Evolutionary conservation across 2,329 filamentous ascomycete genomes (phyloP).

Genomic region (Fusarium paranaense): DNA sequence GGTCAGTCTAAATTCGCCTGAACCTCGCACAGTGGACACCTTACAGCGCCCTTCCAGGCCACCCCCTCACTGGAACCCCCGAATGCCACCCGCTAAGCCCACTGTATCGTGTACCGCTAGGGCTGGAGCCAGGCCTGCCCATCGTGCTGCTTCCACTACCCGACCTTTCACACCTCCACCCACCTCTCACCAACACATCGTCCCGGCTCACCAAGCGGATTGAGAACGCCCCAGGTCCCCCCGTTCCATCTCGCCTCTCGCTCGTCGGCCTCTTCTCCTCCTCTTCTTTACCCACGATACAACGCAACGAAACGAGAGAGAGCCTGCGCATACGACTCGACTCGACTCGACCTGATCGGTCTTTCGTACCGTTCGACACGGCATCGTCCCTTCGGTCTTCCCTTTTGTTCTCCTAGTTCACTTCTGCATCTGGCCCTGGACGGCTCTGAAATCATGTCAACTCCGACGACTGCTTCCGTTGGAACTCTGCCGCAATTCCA

Average conservation of each 20-base stretch:
- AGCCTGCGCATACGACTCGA: constrained; percentile 32
- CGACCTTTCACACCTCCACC: constrained; percentile 13
- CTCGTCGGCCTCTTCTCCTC: constrained; percentile 30
- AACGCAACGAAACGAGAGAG: constrained; percentile 21
- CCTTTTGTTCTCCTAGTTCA: constrained; percentile 22
- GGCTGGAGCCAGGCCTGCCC: neutral
- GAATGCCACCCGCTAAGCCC: constrained; percentile 15
- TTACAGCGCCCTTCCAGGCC: constrained; percentile 22
- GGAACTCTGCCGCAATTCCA: neutral
- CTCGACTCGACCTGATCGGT: constrained; percentile 21
- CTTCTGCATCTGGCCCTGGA: constrained; percentile 35
- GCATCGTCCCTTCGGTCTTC: constrained; percentile 14
- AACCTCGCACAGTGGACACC: neutral
- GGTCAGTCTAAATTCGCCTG: neutral
- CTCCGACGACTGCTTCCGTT: constrained; percentile 57
- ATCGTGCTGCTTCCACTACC: neutral
- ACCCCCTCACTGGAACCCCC: constrained; percentile 15
- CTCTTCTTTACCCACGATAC: constrained; percentile 30
- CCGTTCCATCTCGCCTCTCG: constrained; percentile 39
- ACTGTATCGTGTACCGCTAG: constrained; percentile 18
- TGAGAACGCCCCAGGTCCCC: constrained; percentile 29
- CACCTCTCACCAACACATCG: constrained; percentile 26
- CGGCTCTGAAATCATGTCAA: constrained; percentile 72
- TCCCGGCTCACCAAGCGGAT: neutral
- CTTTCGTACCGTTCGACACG: constrained; percentile 35